Conservation (phyloP, 148 eudicot genomes). For the Nepenthes mirabilis region DNA sequence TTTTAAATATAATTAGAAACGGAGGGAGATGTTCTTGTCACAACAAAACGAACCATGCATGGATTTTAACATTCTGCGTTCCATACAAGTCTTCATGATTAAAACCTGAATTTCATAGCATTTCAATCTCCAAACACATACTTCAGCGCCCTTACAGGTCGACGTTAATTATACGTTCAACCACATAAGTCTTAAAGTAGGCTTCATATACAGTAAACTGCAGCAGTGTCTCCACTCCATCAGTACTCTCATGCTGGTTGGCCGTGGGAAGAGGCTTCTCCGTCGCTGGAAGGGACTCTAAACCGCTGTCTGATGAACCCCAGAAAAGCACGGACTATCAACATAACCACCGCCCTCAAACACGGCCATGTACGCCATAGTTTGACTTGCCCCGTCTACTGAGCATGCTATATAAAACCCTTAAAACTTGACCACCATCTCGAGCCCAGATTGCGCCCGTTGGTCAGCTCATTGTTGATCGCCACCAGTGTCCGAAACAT, state of each 20-base stretch:
- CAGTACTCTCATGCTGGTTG: conserved; percentile 27
- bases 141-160: not conserved
- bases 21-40: too few species aligned
- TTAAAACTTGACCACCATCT: conserved; percentile 52
- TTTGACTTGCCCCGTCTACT: conserved; percentile 52
- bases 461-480: conserved; percentile 66
- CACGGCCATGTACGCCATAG: conserved; percentile 62
- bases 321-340: conserved; percentile 51
- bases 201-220: conserved; percentile 47
- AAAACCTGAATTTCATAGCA: not conserved
- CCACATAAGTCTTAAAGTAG: conserved; percentile 1
- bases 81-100: not conserved
- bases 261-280: conserved; percentile 37
- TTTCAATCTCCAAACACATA: not conserved
- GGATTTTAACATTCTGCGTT: too few species aligned
- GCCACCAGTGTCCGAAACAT: conserved; percentile 75
- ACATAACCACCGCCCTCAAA: conserved; percentile 45
- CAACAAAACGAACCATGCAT: too few species aligned
- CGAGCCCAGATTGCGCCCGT: conserved; percentile 50
- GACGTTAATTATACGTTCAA: too few species aligned
- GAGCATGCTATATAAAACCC: conserved; percentile 65
- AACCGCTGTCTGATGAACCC: conserved; percentile 39
- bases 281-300: conserved; percentile 39
- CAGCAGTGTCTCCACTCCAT: conserved; percentile 75
- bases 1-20: too few species aligned